Evolutionary conservation across 148 eudicot genomes (phyloP), one percentile per base, ranked within the genome.

Genomic region (Mesembryanthemum crystallinum): DNA sequence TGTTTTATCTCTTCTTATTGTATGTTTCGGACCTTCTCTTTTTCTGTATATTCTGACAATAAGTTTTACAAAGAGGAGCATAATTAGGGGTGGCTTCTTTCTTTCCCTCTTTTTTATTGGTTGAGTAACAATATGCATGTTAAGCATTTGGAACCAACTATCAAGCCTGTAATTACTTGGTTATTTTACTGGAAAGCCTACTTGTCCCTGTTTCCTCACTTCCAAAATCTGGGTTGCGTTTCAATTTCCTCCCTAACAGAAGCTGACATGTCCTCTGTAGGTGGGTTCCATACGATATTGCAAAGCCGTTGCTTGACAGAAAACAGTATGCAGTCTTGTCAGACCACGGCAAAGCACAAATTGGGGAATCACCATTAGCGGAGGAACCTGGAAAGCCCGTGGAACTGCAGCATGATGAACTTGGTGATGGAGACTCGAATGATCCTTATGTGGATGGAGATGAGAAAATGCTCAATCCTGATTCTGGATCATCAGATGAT

Each of bases 221-320:
- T 69, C 52, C 47, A 10, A 45, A 57, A 30, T 13, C 0, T 62
- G 64, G 24, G 65, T 18, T 8, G 25, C 33, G 20, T 75, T 66
- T 76, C 65, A 6, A 21, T 37, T 25, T 64, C 52, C 29, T 73
- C 60, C 39, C 68, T 59, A 79, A 67, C 43, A 59, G 32, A 66
- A 54, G 37, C 74, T 73, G 59, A 15, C 61, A 61, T 71, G 60
- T 62, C 78, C 32, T 79, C 30, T 68, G 42, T 79, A 95, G 99
- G 89, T 95, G 99, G 99, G 85, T 92, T 66, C 79, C 84, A 39
- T 91, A 79, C 70, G 85, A 86, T 76, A 69, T 83, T 39, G 92
- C 87, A 23, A 89, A 86, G 78, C 91, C 88, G 0, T 67, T 87
- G 84, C 94, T 92, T 66, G 99, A 95, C 82, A 81, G 75, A 78